Percentiles rank a stretch among this genome's conserved stretches.
These are phyloP conservation scores for Sporothrix protearum DNA, from an alignment of 2,329 filamentous ascomycete species.

Conservation along the genomic window DNA sequence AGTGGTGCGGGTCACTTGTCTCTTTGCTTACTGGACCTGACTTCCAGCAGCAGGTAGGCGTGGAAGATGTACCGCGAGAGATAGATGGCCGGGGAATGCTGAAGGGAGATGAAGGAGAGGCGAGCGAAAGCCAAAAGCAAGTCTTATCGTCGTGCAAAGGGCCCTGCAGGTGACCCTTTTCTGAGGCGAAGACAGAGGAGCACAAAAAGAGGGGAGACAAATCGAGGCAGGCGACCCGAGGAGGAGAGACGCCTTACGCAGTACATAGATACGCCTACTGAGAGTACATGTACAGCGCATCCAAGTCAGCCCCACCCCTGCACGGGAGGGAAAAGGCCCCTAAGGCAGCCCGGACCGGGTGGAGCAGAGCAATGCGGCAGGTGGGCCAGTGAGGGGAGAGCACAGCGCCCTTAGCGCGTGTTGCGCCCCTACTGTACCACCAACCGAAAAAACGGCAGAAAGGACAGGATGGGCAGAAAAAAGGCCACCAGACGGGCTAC, in stretches of 20 bases:
- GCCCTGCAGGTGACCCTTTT: conserved; percentile 20
- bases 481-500: conserved; percentile 14
- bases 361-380: not conserved
- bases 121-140: not conserved
- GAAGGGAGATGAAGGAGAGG: not conserved
- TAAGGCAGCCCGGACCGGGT: conserved; percentile 6
- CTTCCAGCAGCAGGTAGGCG: not conserved
- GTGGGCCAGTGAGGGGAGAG: not conserved
- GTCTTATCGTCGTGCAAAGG: not conserved
- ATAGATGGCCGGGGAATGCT: not conserved
- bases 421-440: no score
- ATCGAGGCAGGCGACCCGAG: not conserved
- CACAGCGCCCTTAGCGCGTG: conserved; percentile 1
- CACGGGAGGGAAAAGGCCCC: not conserved
- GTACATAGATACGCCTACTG: not conserved
- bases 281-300: not conserved
- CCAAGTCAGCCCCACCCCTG: conserved; percentile 13
- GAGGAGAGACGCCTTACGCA: not conserved
- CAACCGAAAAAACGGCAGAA: not conserved
- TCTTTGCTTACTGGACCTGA: no score
- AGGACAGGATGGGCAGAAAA: no score
- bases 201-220: not conserved
- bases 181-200: not conserved
- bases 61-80: not conserved
- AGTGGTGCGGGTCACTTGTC: not conserved